Conservation (phyloP, 768 basidiomycete genomes). For the Pleurotus salmoneostramineus region DNA sequence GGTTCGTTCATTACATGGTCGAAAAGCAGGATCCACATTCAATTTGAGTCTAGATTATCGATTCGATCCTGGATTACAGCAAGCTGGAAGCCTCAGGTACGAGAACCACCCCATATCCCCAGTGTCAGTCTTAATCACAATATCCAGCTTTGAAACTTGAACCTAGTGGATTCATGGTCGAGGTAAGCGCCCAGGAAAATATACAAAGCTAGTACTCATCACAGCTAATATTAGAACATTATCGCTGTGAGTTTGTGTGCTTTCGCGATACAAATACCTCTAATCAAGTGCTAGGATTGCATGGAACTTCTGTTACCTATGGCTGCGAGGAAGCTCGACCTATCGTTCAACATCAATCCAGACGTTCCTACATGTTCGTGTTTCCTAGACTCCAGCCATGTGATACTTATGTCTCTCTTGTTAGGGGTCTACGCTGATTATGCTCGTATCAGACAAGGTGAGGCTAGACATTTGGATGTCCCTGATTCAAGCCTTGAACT, state of each 20-base stretch:
- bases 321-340: slow-evolving; percentile 71
- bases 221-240: slow-evolving; percentile 39
- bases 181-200: slow-evolving; percentile 30
- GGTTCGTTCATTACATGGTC: slow-evolving; percentile 23
- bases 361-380: slow-evolving; percentile 60
- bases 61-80: slow-evolving; percentile 76
- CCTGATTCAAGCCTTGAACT: slow-evolving; percentile 2
- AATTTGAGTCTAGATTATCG: slow-evolving; percentile 54
- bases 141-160: slow-evolving; percentile 63
- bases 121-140: slow-evolving; percentile 9
- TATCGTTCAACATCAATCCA: slow-evolving; percentile 68
- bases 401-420: not conserved
- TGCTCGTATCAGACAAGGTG: slow-evolving; percentile 71
- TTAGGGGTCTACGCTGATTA: slow-evolving; percentile 71
- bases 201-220: not conserved
- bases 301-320: slow-evolving; percentile 73
- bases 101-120: not conserved
- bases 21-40: not conserved
- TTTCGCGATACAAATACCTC: not conserved
- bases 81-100: slow-evolving; percentile 73
- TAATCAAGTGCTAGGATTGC: slow-evolving; percentile 46
- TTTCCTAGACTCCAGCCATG: not conserved
- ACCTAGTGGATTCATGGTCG: slow-evolving; percentile 60
- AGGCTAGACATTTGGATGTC: not conserved
- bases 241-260: slow-evolving; percentile 47